A percentile compares a stretch with the other conserved stretches of the same genome.
Conservation (phyloP, 306 rosid genomes). For the Datisca glomerata region DNA sequence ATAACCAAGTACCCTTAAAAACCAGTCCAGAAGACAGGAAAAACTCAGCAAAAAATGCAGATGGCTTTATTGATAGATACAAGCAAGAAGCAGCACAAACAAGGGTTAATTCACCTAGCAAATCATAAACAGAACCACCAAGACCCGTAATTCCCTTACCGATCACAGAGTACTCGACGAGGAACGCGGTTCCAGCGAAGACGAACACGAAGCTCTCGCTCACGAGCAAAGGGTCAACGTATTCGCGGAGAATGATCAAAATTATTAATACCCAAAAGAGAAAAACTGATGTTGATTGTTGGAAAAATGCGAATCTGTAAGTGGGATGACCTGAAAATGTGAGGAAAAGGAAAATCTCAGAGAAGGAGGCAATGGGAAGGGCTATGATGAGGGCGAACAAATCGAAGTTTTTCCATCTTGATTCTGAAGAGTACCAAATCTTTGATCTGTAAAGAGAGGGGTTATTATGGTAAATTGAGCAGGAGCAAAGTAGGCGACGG, state of each 20-base stretch:
- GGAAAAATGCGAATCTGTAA: conserved; percentile 48
- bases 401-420: conserved; percentile 61
- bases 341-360: conserved; percentile 46
- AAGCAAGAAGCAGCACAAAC: conserved; percentile 48
- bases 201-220: conserved; percentile 24
- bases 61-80: conserved; percentile 45
- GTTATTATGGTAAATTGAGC: conserved; percentile 61
- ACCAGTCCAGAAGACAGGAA: conserved; percentile 50
- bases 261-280: conserved; percentile 56
- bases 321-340: conserved; percentile 56
- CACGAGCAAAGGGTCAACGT: conserved; percentile 17
- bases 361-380: conserved; percentile 64
- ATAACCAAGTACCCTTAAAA: conserved; percentile 76
- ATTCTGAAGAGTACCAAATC: conserved; percentile 63
- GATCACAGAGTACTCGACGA: conserved; percentile 28
- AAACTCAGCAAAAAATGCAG: conserved; percentile 67
- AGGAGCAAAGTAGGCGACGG: conserved; percentile 56
- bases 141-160: conserved; percentile 49
- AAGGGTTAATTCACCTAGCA: conserved; percentile 41
- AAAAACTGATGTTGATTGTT: conserved; percentile 41
- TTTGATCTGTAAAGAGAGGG: conserved; percentile 69
- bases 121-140: conserved; percentile 40
- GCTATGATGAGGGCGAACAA: conserved; percentile 46
- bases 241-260: conserved; percentile 32
- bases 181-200: conserved; percentile 26